phyloP scores from a whole-genome alignment of 2,329 filamentous ascomycete species.

The Coniochaeta sp. region DNA sequence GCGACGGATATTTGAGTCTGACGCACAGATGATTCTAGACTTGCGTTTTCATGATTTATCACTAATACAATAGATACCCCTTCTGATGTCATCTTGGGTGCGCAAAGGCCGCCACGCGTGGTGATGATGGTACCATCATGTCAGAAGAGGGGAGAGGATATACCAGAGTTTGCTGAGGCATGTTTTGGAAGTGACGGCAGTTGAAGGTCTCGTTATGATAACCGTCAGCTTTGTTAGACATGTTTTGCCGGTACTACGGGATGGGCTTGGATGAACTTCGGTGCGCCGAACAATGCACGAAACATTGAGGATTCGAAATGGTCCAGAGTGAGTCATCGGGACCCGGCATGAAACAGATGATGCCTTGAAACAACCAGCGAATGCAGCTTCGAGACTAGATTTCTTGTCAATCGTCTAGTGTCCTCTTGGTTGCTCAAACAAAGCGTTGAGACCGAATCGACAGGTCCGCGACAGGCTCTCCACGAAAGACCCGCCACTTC shows the following conservation, averaged over 20 bases:
- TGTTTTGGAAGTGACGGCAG: too few relatives aligned
- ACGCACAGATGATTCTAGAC: background rate
- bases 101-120: too few relatives aligned
- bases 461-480: background rate
- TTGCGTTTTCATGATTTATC: background rate
- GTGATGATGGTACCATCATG: too few relatives aligned
- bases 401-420: background rate
- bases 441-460: background rate
- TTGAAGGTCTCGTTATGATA: too few relatives aligned
- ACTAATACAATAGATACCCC: background rate
- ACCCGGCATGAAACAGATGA: background rate
- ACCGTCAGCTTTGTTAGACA: too few relatives aligned
- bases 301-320: too few relatives aligned
- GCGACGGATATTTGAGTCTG: background rate
- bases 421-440: background rate
- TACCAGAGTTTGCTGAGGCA: too few relatives aligned
- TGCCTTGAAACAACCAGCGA: background rate
- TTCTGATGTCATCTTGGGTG: background rate
- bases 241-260: too few relatives aligned
- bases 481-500: background rate
- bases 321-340: conserved; percentile 1
- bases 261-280: too few relatives aligned
- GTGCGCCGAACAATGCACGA: too few relatives aligned
- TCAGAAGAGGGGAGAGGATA: too few relatives aligned
- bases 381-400: too few relatives aligned